Evolutionary conservation across 495 filamentous ascomycete species (phyloP), one percentile per base, ranked within the genome.

Genomic region (Gamarada debralockiae): DNA sequence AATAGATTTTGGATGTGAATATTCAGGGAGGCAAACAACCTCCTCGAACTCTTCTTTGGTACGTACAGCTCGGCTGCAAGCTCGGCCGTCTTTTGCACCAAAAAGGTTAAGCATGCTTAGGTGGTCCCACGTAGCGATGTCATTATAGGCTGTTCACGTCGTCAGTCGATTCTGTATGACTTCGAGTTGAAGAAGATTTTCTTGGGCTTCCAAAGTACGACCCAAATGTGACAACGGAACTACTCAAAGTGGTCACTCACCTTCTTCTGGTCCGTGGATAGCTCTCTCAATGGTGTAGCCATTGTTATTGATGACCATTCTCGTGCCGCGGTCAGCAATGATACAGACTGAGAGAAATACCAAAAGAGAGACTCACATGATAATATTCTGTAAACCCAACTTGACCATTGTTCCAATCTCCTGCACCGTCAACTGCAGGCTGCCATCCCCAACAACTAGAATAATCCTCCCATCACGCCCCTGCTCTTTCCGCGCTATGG

Each of bases 221-320:
- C n/a, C n/a, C n/a, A n/a, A n/a, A n/a, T n/a, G n/a, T n/a, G n/a
- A n/a, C n/a, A n/a, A n/a, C n/a, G n/a, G 0, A 17, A 10, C 23
- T 18, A 14, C 20, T 45, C 23, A n/a, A n/a, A n/a, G n/a, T n/a
- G n/a, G n/a, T n/a, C n/a, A n/a, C n/a, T n/a, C n/a, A 23, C 31
- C 14, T 6, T 63, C 66, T 33, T 72, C 55, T 66, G 59, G 64
- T 43, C 76, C 74, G 48, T 75, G 67, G 51, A 79, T 74, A 57
- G 50, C 65, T 23, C 76, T 70, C 65, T 80, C 76, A 41, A 77
- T 70, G 0, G 76, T 77, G 57, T 76, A 80, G 20, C 76, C 76
- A 3, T 65, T 58, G 53, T 80, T 78, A 59, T 69, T 71, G 27
- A 78, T 61, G 48, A 78, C 59, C 57, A 80, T 73, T 24, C 38